Base-by-base conservation (phyloP, 139 green algal species). In the Chlamydomonas sp. region DNA sequence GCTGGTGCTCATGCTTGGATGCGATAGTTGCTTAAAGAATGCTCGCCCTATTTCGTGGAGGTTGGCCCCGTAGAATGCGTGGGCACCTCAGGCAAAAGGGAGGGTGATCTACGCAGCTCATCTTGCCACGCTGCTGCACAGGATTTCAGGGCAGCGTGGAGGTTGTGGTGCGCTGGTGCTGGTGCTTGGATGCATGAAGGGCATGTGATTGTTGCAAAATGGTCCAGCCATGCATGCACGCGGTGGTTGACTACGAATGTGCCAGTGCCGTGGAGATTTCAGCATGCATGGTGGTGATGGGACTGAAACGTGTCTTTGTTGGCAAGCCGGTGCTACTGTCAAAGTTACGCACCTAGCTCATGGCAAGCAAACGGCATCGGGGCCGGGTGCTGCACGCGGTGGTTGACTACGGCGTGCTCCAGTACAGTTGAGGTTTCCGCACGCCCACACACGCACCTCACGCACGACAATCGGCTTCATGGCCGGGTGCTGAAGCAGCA, bases 401-500 rank as follows among this genome's bases (percentile, higher is more conserved):
- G n/a, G n/a, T n/a, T n/a, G n/a, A n/a, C n/a, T n/a, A n/a, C n/a
- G n/a, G n/a, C n/a, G n/a, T n/a, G n/a, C n/a, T n/a, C n/a, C n/a
- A n/a, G n/a, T n/a, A n/a, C n/a, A n/a, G n/a, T n/a, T n/a, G n/a
- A n/a, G n/a, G n/a, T n/a, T n/a, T n/a, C n/a, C n/a, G n/a, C n/a
- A n/a, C n/a, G n/a, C n/a, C n/a, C n/a, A n/a, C n/a, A n/a, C n/a
- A n/a, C 81, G 1, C 61, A 95, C 86, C 80, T 97, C 91, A 0
- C 83, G 65, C 31, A 91, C 83, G 0, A 97, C 87, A 1, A 96
- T 78, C 3, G 71, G 58, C 72, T 90, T 93, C 92, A 97, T 97
- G 36, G 71, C 78, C 1, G 92, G 92, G 73, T 97, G 92, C 64
- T 84, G 30, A 4, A 79, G 66, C 72, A 97, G 85, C 67, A 97